Evolutionary conservation across 1,139 yeast genomes (phyloP), one percentile per base, ranked within the genome.

Genomic region (Casaregolazyma suthepensis): DNA sequence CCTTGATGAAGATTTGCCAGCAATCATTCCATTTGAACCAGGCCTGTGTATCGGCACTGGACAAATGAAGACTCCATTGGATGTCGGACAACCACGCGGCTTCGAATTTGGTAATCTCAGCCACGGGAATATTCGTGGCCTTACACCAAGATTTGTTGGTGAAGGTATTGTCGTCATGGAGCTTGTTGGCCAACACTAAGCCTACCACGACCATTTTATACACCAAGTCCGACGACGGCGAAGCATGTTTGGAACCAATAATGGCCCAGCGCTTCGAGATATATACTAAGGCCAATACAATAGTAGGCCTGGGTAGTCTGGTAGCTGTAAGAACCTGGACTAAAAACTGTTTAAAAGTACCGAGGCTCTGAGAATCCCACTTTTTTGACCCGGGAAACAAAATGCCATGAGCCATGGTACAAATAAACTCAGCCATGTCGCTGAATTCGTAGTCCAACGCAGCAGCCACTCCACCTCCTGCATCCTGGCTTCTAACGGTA

Each of bases 61-160:
- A 56, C 15, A 67, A 60, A 49, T 66, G 68, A 17, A 71, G 59
- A 40, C 64, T 59, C 73, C 74, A 71, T 50, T 63, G 56, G 52
- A 70, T 64, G 20, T 63, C 60, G 45, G 56, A 54, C 52, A 93
- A 77, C 97, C 98, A 93, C 50, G 74, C 75, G 55, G 79, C 79
- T 73, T 93, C 99, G 59, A 81, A 74, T 22, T 70, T 66, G 63
- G 91, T 89, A 57, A 93, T 75, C 43, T 77, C 72, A 2, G 64
- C 64, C 52, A 88, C 76, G 15, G 80, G 73, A 59, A 93, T 77
- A 23, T 96, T 96, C 13, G 97, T 87, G 20, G 97, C 98, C 54
- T 90, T 93, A 48, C 90, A 80, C 99, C 99, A 93, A 9, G 96
- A 89, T 66, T 83, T 83, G 72, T 91, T 93, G 57, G 96, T 90